phyloP scores from a whole-genome alignment of 2,329 filamentous ascomycete species.

The Penicillium verrucosum region DNA sequence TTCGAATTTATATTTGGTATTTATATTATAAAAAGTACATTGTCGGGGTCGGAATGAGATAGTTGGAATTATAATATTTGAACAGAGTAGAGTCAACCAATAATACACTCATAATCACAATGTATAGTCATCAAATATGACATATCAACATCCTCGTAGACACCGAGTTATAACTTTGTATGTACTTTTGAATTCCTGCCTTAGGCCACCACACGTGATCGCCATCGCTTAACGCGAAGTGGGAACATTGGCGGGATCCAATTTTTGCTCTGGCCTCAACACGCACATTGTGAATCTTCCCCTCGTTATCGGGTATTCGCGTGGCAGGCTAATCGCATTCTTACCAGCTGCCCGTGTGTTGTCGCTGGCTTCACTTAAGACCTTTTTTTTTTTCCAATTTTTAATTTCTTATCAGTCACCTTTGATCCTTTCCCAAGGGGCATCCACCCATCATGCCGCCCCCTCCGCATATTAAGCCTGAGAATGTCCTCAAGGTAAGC shows the following conservation, averaged over 20 bases:
- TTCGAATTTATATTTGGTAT: neutral
- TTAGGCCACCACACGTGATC: constrained; percentile 28
- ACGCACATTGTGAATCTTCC: constrained; percentile 35
- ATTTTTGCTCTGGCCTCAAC: constrained; percentile 31
- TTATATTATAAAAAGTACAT: neutral
- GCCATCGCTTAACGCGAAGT: constrained; percentile 38
- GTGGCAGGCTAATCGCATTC: constrained; percentile 34
- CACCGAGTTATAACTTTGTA: too few relatives aligned
- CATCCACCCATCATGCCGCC: constrained; percentile 70
- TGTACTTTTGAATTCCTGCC: neutral
- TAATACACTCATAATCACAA: neutral
- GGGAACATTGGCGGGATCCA: constrained; percentile 28
- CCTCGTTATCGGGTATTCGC: constrained; percentile 33
- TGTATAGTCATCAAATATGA: neutral
- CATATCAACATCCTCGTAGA: neutral
- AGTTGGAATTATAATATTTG: constrained; percentile 1
- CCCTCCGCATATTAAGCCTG: constrained; percentile 93
- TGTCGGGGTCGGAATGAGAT: constrained; percentile 2
- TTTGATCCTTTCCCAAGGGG: constrained; percentile 26
- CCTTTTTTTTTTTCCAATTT: constrained; percentile 3
- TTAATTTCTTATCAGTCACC: constrained; percentile 7
- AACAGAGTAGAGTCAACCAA: neutral
- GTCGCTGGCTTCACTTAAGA: constrained; percentile 15
- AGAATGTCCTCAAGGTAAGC: constrained; percentile 88
- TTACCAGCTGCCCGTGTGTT: constrained; percentile 32